Conservation (phyloP, 2,329 filamentous ascomycete species). For the Cordyceps javanica region DNA sequence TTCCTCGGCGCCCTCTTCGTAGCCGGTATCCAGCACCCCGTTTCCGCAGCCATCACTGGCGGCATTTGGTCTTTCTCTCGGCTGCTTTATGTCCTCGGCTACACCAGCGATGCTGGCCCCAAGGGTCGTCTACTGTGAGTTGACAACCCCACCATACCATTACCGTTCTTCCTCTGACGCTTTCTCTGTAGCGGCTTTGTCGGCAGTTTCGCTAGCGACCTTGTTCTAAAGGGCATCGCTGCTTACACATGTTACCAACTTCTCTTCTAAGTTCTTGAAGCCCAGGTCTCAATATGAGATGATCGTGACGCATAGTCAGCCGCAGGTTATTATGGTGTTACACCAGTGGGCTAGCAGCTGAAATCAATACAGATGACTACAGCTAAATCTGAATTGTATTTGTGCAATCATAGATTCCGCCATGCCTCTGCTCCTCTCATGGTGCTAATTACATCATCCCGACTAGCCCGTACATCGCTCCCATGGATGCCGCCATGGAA, state of each 20-base stretch:
- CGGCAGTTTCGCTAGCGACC: conserved; percentile 29
- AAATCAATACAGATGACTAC: background rate
- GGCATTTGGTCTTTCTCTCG: conserved; percentile 47
- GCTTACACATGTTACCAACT: conserved; percentile 29
- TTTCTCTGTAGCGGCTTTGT: conserved; percentile 29
- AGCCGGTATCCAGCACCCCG: conserved; percentile 49
- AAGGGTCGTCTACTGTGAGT: conserved; percentile 36
- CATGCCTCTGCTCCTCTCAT: background rate
- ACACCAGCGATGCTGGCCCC: conserved; percentile 39
- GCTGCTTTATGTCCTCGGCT: conserved; percentile 50
- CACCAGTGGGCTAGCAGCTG: background rate
- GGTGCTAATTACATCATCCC: background rate
- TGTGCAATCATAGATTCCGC: background rate
- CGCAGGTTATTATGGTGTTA: background rate
- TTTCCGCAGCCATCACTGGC: conserved; percentile 42
- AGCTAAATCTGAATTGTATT: background rate
- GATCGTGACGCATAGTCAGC: background rate
- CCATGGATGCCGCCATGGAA: conserved; percentile 60
- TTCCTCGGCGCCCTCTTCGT: conserved; percentile 48
- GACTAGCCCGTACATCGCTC: conserved; percentile 57
- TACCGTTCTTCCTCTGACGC: conserved; percentile 11
- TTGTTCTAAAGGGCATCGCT: conserved; percentile 36
- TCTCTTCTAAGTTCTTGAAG: background rate
- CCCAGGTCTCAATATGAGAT: background rate
- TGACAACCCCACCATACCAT: background rate